phyloP scores from a whole-genome alignment of 331 rosid genomes.

The Malus hybrid region DNA sequence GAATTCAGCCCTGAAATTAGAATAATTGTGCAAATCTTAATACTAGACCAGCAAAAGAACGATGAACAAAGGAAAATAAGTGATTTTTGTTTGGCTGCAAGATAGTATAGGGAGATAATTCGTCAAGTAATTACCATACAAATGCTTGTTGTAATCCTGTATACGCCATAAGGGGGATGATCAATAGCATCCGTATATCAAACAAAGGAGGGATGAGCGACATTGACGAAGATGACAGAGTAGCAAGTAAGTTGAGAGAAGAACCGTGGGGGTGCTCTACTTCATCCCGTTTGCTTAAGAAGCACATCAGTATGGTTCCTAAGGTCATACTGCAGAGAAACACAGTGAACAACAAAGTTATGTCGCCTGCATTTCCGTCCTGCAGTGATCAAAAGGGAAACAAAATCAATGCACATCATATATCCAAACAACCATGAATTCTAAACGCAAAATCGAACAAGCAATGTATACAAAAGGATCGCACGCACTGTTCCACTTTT shows the following conservation, averaged over 20 bases:
- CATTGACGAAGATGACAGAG: slow-evolving; percentile 40
- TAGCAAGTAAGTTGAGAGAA: slow-evolving; percentile 25
- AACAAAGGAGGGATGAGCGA: slow-evolving; percentile 47
- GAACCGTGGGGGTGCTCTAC: slow-evolving; percentile 1
- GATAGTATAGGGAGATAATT: slow-evolving; percentile 10
- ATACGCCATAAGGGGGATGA: slow-evolving; percentile 81
- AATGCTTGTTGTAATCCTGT: slow-evolving; percentile 95
- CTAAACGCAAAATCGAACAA: not conserved
- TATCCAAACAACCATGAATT: not conserved
- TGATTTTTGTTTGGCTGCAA: slow-evolving; percentile 3
- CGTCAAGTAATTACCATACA: slow-evolving; percentile 58
- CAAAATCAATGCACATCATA: slow-evolving; percentile 1
- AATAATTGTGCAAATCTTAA: slow-evolving; percentile 8
- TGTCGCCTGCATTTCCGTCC: slow-evolving; percentile 59
- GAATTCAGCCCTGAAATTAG: slow-evolving; percentile 65
- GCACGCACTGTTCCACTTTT: slow-evolving; percentile 50
- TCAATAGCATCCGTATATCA: slow-evolving; percentile 62
- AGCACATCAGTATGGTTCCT: slow-evolving; percentile 68
- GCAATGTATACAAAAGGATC: not conserved
- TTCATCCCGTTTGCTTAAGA: slow-evolving; percentile 48
- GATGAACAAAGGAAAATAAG: slow-evolving; percentile 3
- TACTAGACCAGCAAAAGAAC: not conserved
- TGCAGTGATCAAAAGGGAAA: slow-evolving; percentile 24
- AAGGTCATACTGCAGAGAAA: slow-evolving; percentile 67
- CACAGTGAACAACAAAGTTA: slow-evolving; percentile 60